Evolutionary conservation across 305 asterid genomes (phyloP), one percentile per base, ranked within the genome.

Genomic region (Lippia alba): DNA sequence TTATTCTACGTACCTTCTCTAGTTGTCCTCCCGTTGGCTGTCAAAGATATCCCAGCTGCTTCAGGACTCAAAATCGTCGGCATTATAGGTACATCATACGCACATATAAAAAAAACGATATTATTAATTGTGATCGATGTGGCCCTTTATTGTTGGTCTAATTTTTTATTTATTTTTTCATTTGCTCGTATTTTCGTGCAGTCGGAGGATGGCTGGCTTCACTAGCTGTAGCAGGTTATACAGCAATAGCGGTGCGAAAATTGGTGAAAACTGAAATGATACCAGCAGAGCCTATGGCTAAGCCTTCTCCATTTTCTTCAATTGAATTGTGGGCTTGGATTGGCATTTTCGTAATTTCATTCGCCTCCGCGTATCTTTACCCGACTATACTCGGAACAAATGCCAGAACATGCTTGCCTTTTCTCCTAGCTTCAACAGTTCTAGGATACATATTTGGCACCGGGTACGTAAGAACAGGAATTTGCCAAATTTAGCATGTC

Each of bases 121-220:
- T 44, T 44, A 3, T 44, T 44, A 0, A 44, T 44, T 3, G 49
- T 44, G 49, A 5, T 44, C 30, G 30, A 44, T 36, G 4, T 36
- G 2, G 30, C 30, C 30, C 1, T 36, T 5, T 34, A 34, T 2
- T 6, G 40, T 34, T 8, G 41, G 41, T 14, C 5, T 14, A 15
- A 14, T 49, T 17, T 3, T 10, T 4, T 46, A 69, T 59, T 56
- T 33, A n/a, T 45, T 39, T 15, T 14, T 60, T 36, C 18, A 49
- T 20, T 17, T 12, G 36, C 56, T 15, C 24, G 39, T 62, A 54
- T 34, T 54, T 45, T 62, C 64, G 41, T 80, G 80, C 87, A 91
- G 99, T 79, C 70, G 94, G 80, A 20, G 97, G 99, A 3, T 94
- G 99, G 99, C 71, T 91, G 70, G 97, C 96, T 76, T 91, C 99